Evolutionary conservation across 805 yeast genomes (phyloP), one percentile per base, ranked within the genome.

Genomic region (Lipomyces starkeyi): DNA sequence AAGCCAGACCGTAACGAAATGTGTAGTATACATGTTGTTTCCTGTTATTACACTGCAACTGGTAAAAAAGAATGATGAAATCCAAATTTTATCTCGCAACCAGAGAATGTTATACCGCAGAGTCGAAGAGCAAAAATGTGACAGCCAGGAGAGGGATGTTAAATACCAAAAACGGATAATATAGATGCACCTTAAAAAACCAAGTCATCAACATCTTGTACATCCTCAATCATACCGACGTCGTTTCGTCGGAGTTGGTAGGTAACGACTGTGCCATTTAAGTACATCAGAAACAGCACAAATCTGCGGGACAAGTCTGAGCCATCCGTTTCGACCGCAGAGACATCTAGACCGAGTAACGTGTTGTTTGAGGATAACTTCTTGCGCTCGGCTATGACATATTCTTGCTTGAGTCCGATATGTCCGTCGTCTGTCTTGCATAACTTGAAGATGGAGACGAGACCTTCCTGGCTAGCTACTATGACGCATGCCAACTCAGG

Each of bases 361-460:
- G 65, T 43, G 27, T 62, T 61, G 49, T 40, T 59, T 22, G 25
- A n/a, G 37, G 34, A 20, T 9, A 22, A 3, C 29, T 22, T 22
- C 6, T 52, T 35, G 13, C 29, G 34, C 34, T 58, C 66, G 27
- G 56, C 58, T 6, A 68, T 20, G 27, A 68, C 63, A 58, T 54
- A 55, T 47, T 68, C 71, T 34, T 68, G 71, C 56, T 67, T 66
- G 35, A 68, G 40, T 6, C 71, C 71, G 53, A 61, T 2, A 22
- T 56, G 55, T 27, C 27, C 61, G 49, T 58, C 52, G 2, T 52
- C 67, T 6, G 49, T 56, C 34, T 60, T 54, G 61, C 71, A 68
- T 9, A 61, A 59, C 56, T 66, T 68, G 61, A 68, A 68, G 13
- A 68, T 53, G 14, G 71, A 62, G 14, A 67, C 49, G 27, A 53